These are phyloP conservation scores for Cicer cuneatum DNA, from an alignment of 306 rosid species.

Conservation along the genomic window DNA sequence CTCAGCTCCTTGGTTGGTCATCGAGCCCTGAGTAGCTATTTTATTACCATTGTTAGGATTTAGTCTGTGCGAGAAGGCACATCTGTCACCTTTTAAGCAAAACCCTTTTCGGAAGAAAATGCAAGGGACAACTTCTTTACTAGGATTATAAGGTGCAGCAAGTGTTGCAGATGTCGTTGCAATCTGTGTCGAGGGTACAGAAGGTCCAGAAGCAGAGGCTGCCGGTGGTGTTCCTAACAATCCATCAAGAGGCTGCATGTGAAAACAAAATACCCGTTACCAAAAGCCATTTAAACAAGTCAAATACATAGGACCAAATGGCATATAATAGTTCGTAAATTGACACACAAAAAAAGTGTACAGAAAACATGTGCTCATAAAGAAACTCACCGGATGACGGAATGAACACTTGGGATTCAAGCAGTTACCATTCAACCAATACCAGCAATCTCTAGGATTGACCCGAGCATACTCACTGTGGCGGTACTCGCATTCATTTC, in stretches of 20 bases:
- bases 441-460: slow-evolving; percentile 97
- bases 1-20: slow-evolving; percentile 54
- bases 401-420: slow-evolving; percentile 90
- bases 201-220: slow-evolving; percentile 61
- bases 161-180: slow-evolving; percentile 52
- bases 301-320: background rate
- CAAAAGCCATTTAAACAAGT: slow-evolving; percentile 2
- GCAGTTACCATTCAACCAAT: slow-evolving; percentile 95
- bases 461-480: slow-evolving; percentile 93
- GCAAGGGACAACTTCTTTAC: slow-evolving; percentile 85
- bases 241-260: slow-evolving; percentile 83
- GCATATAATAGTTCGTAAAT: background rate
- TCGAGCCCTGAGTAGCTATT: slow-evolving; percentile 57
- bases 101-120: slow-evolving; percentile 85
- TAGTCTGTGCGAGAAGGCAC: slow-evolving; percentile 84
- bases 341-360: background rate
- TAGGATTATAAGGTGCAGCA: slow-evolving; percentile 54
- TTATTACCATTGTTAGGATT: slow-evolving; percentile 53
- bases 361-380: background rate
- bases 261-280: slow-evolving; percentile 40
- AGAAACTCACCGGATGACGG: slow-evolving; percentile 88
- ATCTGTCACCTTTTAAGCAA: slow-evolving; percentile 90
- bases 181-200: slow-evolving; percentile 56
- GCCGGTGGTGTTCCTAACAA: slow-evolving; percentile 77
- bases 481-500: slow-evolving; percentile 95